phyloP scores from a whole-genome alignment of 495 filamentous ascomycete species.

The Trichoderma virens region DNA sequence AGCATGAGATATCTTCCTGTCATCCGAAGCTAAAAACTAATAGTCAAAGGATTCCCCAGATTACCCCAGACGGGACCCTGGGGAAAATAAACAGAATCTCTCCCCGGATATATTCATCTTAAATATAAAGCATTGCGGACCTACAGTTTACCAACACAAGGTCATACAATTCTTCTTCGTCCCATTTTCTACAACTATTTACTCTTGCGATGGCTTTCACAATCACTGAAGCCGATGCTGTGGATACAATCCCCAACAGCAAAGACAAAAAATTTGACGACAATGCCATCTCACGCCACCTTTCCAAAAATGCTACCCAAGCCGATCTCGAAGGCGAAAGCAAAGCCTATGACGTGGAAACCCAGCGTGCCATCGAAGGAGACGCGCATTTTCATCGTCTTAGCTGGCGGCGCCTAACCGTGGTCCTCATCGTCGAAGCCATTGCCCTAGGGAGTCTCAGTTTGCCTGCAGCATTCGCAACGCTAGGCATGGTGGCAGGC shows the following conservation, averaged over 20 bases:
- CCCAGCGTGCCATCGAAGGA: constrained; percentile 31
- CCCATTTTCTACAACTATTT: background rate
- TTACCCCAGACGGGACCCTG: background rate
- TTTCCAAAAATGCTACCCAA: background rate
- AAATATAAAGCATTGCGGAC: background rate
- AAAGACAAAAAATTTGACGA: background rate
- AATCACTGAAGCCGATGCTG: background rate
- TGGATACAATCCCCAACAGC: background rate
- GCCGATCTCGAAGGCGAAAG: background rate
- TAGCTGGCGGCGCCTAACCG: constrained; percentile 42
- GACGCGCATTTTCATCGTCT: constrained; percentile 35
- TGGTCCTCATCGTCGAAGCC: constrained; percentile 65
- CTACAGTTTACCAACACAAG: background rate
- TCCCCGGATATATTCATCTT: background rate
- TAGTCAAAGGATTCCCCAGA: background rate
- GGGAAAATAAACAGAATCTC: background rate
- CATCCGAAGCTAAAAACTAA: background rate
- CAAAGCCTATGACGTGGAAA: background rate
- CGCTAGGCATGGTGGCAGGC: constrained; percentile 51
- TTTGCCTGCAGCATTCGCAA: constrained; percentile 54
- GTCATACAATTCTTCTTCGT: background rate
- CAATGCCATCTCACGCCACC: background rate
- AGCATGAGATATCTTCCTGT: background rate
- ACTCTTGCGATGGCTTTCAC: background rate
- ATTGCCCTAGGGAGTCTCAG: constrained; percentile 62